Base-by-base conservation (phyloP, 2,329 filamentous ascomycete species). In the Fonsecaea multimorphosa region DNA sequence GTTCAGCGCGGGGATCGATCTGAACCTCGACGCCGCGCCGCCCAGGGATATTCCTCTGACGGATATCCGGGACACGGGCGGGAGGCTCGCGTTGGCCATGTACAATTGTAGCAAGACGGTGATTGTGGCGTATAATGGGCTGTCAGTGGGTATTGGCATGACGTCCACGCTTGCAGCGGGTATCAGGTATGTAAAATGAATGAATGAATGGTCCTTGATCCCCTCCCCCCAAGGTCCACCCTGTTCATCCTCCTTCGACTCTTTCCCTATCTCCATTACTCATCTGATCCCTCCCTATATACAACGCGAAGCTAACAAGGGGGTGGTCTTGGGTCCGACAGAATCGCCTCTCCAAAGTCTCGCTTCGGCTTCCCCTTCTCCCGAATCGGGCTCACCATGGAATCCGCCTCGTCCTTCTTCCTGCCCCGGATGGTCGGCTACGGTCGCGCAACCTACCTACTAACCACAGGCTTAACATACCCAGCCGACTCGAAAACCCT, bases 311-410 rank as follows among this genome's bases (percentile, higher is more conserved):
- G n/a, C n/a, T n/a, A n/a, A n/a, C n/a, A n/a, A n/a, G n/a, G n/a
- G n/a, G n/a, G n/a, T n/a, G n/a, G 29, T 31, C 29, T 31, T 31
- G 3, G 14, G 24, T 31, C 22, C 32, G 27, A 3, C 40, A 63
- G 61, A 49, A 78, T 89, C 68, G 86, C 80, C 46, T 86, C 85
- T 69, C 74, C 78, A 46, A 77, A 79, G 11, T 87, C 89, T 1
- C 90, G 89, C 73, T 85, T 92, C 68, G 90, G 90, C 59, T 91
- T 92, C 74, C 89, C 92, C 19, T 93, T 93, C 76, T 83, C 85
- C 27, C 84, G 89, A 29, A 83, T 90, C 51, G 90, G 90, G 0
- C 82, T 93, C 72, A 82, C 87, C 65, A 89, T 91, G 85, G 91
- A 93, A 77, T 89, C 88, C 0, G 89, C 86, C 73, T 87, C 84